phyloP scores from a whole-genome alignment of 208 protist genomes.

The Acanthamoeba triangularis region DNA sequence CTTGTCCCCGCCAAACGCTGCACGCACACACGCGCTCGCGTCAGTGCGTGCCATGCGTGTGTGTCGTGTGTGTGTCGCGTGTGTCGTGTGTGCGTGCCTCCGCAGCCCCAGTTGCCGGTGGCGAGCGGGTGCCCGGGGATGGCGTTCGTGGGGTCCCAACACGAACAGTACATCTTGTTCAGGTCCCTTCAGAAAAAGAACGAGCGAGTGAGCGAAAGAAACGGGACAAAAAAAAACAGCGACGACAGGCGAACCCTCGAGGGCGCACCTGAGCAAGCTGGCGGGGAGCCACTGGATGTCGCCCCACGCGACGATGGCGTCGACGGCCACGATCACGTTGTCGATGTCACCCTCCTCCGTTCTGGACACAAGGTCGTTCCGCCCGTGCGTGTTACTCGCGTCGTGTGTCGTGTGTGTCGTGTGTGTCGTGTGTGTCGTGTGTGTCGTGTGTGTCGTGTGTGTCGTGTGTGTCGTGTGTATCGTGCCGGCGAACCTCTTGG shows the following conservation, averaged over 20 bases:
- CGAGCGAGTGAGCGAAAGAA: not conserved
- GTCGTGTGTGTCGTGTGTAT: no score
- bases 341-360: not conserved
- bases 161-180: slow-evolving; percentile 80
- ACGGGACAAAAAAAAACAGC: no score
- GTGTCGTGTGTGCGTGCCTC: not conserved
- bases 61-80: not conserved
- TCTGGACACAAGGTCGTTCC: no score
- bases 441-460: no score
- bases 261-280: slow-evolving; percentile 33
- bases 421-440: no score
- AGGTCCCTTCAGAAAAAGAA: slow-evolving; percentile 78
- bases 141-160: not conserved
- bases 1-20: slow-evolving; percentile 85
- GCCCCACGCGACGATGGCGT: slow-evolving; percentile 77
- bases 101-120: slow-evolving; percentile 54
- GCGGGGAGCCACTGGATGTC: not conserved
- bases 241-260: not conserved
- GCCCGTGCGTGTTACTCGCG: no score
- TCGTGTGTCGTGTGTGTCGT: no score
- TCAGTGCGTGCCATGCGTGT: not conserved
- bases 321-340: slow-evolving; percentile 83
- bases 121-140: slow-evolving; percentile 8
- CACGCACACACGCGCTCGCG: no score
- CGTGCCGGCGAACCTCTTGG: slow-evolving; percentile 1